Conservation (phyloP, 257 asterid species). For the Scutellaria minor region DNA sequence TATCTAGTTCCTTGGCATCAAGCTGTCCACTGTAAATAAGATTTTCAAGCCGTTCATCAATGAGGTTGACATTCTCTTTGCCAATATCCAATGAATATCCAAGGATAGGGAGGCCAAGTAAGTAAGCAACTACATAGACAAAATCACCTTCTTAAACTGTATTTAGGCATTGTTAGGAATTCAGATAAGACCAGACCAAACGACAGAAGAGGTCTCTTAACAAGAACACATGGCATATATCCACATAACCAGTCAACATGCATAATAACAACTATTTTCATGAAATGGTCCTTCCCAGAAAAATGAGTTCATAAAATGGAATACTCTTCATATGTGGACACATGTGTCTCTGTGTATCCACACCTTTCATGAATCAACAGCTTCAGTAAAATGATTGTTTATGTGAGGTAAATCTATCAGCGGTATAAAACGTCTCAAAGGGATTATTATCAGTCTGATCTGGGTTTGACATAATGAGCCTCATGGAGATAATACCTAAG, state of each 20-base stretch:
- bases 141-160: constrained; percentile 12
- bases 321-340: background rate
- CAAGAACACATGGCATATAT: background rate
- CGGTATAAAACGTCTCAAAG: background rate
- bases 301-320: no score
- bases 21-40: constrained; percentile 94
- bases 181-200: background rate
- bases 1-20: constrained; percentile 90
- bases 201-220: background rate
- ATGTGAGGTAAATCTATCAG: constrained; percentile 1
- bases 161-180: background rate
- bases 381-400: constrained; percentile 4
- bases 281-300: no score
- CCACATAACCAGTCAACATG: background rate
- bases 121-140: constrained; percentile 69
- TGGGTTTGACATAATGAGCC: constrained; percentile 13
- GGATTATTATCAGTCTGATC: constrained; percentile 16
- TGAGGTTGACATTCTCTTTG: constrained; percentile 92
- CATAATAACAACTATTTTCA: no score
- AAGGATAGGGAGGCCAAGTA: constrained; percentile 89
- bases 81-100: constrained; percentile 94
- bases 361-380: constrained; percentile 1
- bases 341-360: background rate
- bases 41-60: constrained; percentile 81
- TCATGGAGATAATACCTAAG: constrained; percentile 58